A percentile compares a stretch with the other conserved stretches of the same genome.
phyloP scores from a whole-genome alignment of 805 yeast genomes.

The Cyberlindnera lachancei region DNA sequence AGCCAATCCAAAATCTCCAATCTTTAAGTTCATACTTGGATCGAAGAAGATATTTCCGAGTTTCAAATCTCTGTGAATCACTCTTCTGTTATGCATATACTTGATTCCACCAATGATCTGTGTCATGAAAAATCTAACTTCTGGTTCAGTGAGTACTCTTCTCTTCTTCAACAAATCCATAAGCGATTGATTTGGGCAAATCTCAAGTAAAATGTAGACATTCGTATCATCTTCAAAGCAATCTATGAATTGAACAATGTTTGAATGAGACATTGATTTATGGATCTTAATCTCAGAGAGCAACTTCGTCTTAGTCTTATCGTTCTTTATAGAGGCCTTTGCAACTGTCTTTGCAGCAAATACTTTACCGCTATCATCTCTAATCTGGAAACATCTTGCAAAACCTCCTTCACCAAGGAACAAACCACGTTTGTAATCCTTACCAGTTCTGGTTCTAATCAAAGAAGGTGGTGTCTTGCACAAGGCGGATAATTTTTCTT shows the following conservation, averaged over 20 bases:
- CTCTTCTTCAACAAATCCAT: conserved; percentile 88
- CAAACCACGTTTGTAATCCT: conserved; percentile 83
- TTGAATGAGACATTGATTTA: conserved; percentile 79
- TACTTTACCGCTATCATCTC: conserved; percentile 76
- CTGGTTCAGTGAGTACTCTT: conserved; percentile 83
- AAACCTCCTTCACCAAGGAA: conserved; percentile 98
- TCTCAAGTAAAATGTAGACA: conserved; percentile 88
- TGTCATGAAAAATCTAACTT: conserved; percentile 80
- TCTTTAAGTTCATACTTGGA: conserved; percentile 85
- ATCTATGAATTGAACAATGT: conserved; percentile 87
- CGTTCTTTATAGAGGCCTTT: conserved; percentile 84
- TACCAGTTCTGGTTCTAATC: conserved; percentile 78
- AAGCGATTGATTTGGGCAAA: conserved; percentile 89
- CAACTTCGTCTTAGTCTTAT: conserved; percentile 76
- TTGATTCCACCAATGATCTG: conserved; percentile 92
- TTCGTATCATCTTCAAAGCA: conserved; percentile 96
- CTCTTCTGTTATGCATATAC: conserved; percentile 86
- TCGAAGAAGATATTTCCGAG: conserved; percentile 95
- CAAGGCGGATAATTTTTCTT: conserved; percentile 80
- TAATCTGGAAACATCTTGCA: conserved; percentile 97
- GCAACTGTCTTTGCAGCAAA: conserved; percentile 98
- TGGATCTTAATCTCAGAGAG: conserved; percentile 94
- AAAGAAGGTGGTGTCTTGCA: conserved; percentile 97
- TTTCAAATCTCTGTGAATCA: conserved; percentile 92
- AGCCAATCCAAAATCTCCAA: conserved; percentile 98